phyloP scores from a whole-genome alignment of 2,329 filamentous ascomycete species.

The Aureobasidium sp. region DNA sequence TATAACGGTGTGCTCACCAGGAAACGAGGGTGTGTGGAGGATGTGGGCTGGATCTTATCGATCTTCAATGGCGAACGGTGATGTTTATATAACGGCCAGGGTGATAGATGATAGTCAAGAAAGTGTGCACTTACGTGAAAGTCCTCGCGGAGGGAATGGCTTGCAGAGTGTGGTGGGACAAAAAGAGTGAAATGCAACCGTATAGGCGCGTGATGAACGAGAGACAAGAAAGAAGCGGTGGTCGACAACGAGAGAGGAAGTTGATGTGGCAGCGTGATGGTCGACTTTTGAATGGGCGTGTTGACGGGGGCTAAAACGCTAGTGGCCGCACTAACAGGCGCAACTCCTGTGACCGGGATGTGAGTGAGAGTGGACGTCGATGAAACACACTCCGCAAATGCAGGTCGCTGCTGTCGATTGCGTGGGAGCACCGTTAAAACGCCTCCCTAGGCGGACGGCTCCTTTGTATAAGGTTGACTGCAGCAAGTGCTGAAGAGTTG shows the following conservation, averaged over 20 bases:
- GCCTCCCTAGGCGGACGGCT: constrained; percentile 2
- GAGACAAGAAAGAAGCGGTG: constrained; percentile 15
- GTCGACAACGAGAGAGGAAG: constrained; percentile 9
- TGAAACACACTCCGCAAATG: constrained; percentile 12
- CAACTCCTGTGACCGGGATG: constrained; percentile 6
- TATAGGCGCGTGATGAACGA: constrained; percentile 16
- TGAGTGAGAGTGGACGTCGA: background rate
- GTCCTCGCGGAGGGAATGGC: constrained; percentile 14
- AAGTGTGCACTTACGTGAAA: constrained; percentile 13
- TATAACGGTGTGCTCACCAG: constrained; percentile 8
- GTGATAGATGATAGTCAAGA: background rate
- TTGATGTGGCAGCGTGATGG: constrained; percentile 10
- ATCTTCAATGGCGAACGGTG: constrained; percentile 12
- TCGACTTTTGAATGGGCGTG: constrained; percentile 10
- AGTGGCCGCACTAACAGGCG: constrained; percentile 5
- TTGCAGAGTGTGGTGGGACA: constrained; percentile 8
- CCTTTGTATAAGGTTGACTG: constrained; percentile 7
- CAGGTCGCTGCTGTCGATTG: constrained; percentile 1
- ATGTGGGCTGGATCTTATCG: constrained; percentile 13
- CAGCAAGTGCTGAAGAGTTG: background rate
- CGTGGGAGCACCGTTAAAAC: constrained; percentile 6
- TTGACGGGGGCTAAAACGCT: constrained; percentile 8
- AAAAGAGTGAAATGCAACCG: constrained; percentile 15
- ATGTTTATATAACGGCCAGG: constrained; percentile 8
- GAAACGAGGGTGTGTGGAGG: constrained; percentile 2